Evolutionary conservation across 768 basidiomycete genomes (phyloP).

Genomic region (Naganishia randhawae): DNA sequence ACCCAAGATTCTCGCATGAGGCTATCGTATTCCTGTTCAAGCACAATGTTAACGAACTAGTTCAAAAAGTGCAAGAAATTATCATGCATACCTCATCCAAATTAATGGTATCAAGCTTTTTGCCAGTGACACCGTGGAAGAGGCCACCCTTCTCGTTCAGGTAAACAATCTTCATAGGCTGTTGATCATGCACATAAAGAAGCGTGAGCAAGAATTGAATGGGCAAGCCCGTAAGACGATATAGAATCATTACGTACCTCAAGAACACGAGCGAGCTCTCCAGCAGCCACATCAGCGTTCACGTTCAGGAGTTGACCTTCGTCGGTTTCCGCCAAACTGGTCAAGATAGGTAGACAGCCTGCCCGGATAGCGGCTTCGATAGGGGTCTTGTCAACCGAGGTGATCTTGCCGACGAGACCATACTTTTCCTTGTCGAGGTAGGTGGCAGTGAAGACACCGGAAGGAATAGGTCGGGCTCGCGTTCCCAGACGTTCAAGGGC

Average conservation of each 20-base stretch:
- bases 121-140: constrained; percentile 93
- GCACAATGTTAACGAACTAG: constrained; percentile 50
- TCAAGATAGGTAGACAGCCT: constrained; percentile 91
- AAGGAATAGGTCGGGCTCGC: constrained; percentile 93
- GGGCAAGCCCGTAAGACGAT: background rate
- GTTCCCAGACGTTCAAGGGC: constrained; percentile 93
- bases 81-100: constrained; percentile 65
- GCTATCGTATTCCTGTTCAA: constrained; percentile 69
- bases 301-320: constrained; percentile 99
- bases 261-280: constrained; percentile 93
- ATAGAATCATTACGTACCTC: constrained; percentile 54
- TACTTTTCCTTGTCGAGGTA: constrained; percentile 94
- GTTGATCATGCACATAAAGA: background rate
- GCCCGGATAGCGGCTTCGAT: constrained; percentile 95
- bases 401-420: constrained; percentile 91
- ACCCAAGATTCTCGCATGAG: constrained; percentile 99
- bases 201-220: background rate
- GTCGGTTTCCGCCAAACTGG: constrained; percentile 84
- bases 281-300: constrained; percentile 97
- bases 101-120: constrained; percentile 94
- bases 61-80: constrained; percentile 5
- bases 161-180: constrained; percentile 95
- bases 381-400: constrained; percentile 88
- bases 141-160: constrained; percentile 97
- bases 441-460: constrained; percentile 94